A percentile compares a stretch with the other conserved stretches of the same genome.
Evolutionary conservation across 257 asterid genomes (phyloP).

Genomic region (Solanum virginianum): DNA sequence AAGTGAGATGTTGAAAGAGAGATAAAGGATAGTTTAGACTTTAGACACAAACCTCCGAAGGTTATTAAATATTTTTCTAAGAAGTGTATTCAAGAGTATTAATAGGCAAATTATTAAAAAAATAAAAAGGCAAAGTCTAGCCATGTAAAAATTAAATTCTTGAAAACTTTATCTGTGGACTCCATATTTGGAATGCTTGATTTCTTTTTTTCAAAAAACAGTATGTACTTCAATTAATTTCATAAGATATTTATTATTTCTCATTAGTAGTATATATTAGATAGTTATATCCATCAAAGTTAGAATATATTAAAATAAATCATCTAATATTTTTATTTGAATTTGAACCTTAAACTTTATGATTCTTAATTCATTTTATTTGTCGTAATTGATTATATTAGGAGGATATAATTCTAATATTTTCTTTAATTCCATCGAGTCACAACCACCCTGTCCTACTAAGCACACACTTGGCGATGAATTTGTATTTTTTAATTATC

Average conservation of each 20-base stretch:
- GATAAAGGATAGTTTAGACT: not conserved
- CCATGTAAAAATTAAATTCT: not conserved
- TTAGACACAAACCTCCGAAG: not conserved
- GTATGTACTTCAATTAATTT: not conserved
- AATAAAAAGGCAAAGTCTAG: too few relatives aligned
- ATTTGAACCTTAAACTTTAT: not conserved
- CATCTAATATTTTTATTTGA: rapidly evolving
- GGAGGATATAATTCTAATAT: not conserved
- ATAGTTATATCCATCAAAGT: not conserved
- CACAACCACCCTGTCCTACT: not conserved
- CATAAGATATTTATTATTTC: not conserved
- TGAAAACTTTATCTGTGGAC: not conserved
- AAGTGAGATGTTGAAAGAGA: not conserved
- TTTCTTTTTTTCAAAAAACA: not conserved
- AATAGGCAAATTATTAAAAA: not conserved
- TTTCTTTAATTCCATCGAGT: not conserved
- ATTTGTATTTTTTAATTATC: not conserved
- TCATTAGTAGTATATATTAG: not conserved
- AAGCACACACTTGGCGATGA: not conserved
- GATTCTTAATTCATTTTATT: not conserved
- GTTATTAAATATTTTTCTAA: not conserved
- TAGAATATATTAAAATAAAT: not conserved
- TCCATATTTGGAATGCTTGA: not conserved
- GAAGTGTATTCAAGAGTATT: not conserved
- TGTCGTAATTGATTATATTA: not conserved